Evolutionary conservation across 179 eudicot genomes (phyloP).

Genomic region (Kewa caespitosa): DNA sequence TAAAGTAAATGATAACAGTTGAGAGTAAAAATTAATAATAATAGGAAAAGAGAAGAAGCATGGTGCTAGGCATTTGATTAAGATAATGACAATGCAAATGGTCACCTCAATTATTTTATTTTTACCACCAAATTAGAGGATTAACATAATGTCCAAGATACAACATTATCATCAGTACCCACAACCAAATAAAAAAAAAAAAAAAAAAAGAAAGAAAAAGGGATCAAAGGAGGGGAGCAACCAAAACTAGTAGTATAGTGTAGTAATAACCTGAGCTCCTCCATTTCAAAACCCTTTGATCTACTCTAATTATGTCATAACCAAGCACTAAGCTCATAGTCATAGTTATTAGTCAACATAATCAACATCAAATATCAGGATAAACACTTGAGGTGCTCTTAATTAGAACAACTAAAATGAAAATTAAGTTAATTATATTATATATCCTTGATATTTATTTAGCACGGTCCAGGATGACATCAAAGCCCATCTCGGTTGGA

Average conservation of each 20-base stretch:
- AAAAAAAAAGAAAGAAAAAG: neutral
- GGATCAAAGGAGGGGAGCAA: constrained; percentile 29
- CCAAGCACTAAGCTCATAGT: constrained; percentile 10
- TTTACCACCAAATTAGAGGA: constrained; percentile 24
- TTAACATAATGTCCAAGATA: constrained; percentile 17
- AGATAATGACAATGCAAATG: constrained; percentile 23
- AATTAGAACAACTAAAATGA: neutral
- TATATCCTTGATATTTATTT: constrained; percentile 18
- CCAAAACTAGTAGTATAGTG: constrained; percentile 16
- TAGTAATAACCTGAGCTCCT: constrained; percentile 29
- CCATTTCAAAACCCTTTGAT: constrained; percentile 24
- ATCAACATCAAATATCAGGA: neutral
- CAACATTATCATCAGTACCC: constrained; percentile 3
- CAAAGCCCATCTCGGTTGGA: constrained; percentile 94
- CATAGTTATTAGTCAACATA: neutral
- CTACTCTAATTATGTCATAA: neutral
- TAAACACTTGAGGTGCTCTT: neutral
- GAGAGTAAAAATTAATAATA: too few species aligned
- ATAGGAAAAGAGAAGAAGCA: too few species aligned
- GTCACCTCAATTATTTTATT: constrained; percentile 22
- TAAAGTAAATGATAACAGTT: neutral
- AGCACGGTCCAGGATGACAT: constrained; percentile 73
- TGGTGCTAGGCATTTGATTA: neutral
- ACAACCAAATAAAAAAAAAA: neutral
- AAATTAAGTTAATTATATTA: neutral